A percentile compares a stretch with the other conserved stretches of the same genome.
These are phyloP conservation scores for Aureobasidium leucospermi DNA, from an alignment of 2,329 filamentous ascomycete species.

Conservation along the genomic window DNA sequence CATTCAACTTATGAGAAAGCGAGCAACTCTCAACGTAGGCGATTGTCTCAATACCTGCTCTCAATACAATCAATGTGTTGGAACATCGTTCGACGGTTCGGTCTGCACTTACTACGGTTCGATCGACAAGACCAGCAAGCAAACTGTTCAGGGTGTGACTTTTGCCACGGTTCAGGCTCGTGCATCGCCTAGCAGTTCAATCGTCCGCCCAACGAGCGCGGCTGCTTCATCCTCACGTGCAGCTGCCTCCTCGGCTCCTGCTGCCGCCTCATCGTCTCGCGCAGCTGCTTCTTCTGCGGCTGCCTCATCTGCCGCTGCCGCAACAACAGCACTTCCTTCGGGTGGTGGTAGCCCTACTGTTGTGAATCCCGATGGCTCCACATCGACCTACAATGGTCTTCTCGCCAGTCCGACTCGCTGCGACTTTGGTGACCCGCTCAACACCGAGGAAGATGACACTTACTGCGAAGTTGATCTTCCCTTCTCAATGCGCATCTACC, in stretches of 20 bases:
- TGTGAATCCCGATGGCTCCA: constrained; percentile 8
- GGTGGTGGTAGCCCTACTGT: constrained; percentile 12
- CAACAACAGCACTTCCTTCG: constrained; percentile 12
- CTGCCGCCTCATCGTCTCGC: not conserved
- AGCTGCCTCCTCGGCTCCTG: not conserved
- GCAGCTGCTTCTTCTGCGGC: not conserved
- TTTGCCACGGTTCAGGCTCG: too few species aligned
- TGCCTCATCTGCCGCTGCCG: constrained; percentile 8
- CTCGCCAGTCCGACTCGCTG: constrained; percentile 25
- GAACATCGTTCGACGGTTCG: too few species aligned
- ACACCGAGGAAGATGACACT: constrained; percentile 26
- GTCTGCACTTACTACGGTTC: too few species aligned
- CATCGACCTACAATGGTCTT: not conserved
- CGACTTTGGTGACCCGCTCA: constrained; percentile 25
- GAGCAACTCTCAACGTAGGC: too few species aligned
- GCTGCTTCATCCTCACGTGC: not conserved
- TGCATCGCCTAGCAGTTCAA: too few species aligned
- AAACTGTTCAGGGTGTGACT: too few species aligned
- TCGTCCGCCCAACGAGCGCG: too few species aligned
- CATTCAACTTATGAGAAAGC: too few species aligned
- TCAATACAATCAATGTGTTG: too few species aligned
- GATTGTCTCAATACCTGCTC: too few species aligned
- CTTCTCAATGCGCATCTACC: constrained; percentile 24
- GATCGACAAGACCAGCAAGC: too few species aligned
- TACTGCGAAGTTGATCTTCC: constrained; percentile 27